Evolutionary conservation across 2,329 filamentous ascomycete species (phyloP).

Genomic region (Colletotrichum siamense): DNA sequence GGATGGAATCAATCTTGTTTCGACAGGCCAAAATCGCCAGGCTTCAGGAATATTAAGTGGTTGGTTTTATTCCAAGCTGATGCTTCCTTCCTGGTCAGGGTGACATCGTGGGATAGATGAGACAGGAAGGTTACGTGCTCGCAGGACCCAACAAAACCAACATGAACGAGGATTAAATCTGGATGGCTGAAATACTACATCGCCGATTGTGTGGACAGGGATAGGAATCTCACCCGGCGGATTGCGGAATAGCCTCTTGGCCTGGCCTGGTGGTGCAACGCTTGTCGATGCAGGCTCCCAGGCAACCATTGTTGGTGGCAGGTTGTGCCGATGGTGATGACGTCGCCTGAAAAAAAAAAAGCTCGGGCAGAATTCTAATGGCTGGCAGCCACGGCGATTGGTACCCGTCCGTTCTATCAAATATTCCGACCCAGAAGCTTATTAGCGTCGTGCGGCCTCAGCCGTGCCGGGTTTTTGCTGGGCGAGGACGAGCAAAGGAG

Average conservation of each 20-base stretch:
- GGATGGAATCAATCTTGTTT: accelerated
- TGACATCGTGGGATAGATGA: background rate
- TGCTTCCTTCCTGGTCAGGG: background rate
- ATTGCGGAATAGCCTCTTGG: background rate
- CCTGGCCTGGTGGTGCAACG: background rate
- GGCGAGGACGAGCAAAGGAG: background rate
- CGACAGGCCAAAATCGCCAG: accelerated
- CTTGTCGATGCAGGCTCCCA: background rate
- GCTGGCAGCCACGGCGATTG: background rate
- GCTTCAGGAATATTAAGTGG: background rate
- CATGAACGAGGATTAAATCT: background rate
- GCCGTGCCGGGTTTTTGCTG: background rate
- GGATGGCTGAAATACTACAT: background rate
- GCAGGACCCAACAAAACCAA: background rate
- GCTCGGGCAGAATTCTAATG: background rate
- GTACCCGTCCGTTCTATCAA: background rate
- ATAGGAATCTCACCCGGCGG: background rate
- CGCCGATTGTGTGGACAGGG: background rate
- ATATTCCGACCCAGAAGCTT: background rate
- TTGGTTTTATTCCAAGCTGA: background rate
- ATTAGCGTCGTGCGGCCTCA: background rate
- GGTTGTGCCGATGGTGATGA: background rate
- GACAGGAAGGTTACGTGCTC: background rate
- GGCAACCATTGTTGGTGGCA: background rate
- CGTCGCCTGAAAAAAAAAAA: background rate